Evolutionary conservation across 139 green algal species (phyloP).

Genomic region (Volvox reticuliferus): DNA sequence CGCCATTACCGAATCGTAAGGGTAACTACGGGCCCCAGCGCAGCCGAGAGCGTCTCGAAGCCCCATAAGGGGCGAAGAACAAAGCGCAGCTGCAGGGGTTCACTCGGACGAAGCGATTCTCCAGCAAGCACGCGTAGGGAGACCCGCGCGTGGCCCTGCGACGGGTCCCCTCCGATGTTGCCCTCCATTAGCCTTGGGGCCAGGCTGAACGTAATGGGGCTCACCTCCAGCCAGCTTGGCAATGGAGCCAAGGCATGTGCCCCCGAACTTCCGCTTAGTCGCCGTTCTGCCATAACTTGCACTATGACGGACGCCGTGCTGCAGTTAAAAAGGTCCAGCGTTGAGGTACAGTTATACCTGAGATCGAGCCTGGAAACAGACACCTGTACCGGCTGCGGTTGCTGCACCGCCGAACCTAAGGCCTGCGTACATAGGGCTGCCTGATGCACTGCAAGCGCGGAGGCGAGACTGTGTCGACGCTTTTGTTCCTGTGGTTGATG

Average conservation of each 20-base stretch:
- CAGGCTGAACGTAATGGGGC: neutral
- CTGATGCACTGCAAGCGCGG: neutral
- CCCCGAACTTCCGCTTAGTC: no score
- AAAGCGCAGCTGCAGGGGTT: conserved; percentile 24
- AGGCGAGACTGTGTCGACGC: conserved; percentile 19
- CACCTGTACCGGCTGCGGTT: neutral
- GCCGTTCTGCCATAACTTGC: neutral
- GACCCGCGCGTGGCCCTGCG: neutral
- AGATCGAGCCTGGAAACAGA: neutral
- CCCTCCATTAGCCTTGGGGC: neutral
- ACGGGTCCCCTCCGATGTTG: neutral
- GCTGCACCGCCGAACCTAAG: neutral
- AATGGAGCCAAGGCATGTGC: neutral
- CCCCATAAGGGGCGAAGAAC: conserved; percentile 12
- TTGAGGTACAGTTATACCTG: neutral
- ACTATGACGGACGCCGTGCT: neutral
- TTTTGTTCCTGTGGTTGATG: conserved; percentile 5
- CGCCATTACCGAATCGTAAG: neutral
- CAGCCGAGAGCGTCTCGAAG: neutral
- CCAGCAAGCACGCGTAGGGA: neutral
- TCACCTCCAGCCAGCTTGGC: conserved; percentile 22
- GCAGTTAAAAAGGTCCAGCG: neutral
- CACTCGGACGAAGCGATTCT: neutral
- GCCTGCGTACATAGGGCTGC: neutral
- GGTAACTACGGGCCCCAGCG: neutral